phyloP scores from a whole-genome alignment of 805 yeast species.

The Candida michaelii region DNA sequence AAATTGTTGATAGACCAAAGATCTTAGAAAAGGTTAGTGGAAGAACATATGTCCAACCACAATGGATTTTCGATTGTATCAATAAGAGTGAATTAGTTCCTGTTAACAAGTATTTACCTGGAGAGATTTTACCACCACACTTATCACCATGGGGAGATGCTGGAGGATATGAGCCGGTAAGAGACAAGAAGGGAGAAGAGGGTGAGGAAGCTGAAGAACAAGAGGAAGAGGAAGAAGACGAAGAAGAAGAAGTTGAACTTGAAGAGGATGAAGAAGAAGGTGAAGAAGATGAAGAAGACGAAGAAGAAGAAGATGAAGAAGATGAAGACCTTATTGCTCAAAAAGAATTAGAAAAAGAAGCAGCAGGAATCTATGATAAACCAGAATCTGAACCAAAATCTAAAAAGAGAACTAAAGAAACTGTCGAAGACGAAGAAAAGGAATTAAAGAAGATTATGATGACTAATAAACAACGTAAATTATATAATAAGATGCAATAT shows the following conservation, averaged over 20 bases:
- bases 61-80: slow-evolving; percentile 93
- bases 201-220: slow-evolving; percentile 50
- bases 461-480: slow-evolving; percentile 92
- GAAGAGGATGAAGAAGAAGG: slow-evolving; percentile 48
- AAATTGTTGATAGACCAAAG: slow-evolving; percentile 90
- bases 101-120: slow-evolving; percentile 85
- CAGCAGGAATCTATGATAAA: slow-evolving; percentile 76
- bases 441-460: slow-evolving; percentile 95
- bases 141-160: slow-evolving; percentile 99
- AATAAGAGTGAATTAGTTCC: slow-evolving; percentile 75
- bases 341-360: slow-evolving; percentile 75
- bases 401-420: slow-evolving; percentile 42
- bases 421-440: slow-evolving; percentile 71
- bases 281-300: slow-evolving; percentile 52
- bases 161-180: slow-evolving; percentile 79
- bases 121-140: slow-evolving; percentile 95
- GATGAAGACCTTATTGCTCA: slow-evolving; percentile 81
- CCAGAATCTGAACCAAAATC: slow-evolving; percentile 23
- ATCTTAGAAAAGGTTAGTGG: slow-evolving; percentile 77
- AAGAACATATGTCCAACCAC: slow-evolving; percentile 94
- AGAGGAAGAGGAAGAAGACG: slow-evolving; percentile 46
- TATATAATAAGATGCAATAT: slow-evolving; percentile 93
- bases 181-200: slow-evolving; percentile 42
- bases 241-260: slow-evolving; percentile 49
- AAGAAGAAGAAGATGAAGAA: slow-evolving; percentile 82